Base-by-base conservation (phyloP, 495 filamentous ascomycete genomes). In the Wilcoxina mikolae region DNA sequence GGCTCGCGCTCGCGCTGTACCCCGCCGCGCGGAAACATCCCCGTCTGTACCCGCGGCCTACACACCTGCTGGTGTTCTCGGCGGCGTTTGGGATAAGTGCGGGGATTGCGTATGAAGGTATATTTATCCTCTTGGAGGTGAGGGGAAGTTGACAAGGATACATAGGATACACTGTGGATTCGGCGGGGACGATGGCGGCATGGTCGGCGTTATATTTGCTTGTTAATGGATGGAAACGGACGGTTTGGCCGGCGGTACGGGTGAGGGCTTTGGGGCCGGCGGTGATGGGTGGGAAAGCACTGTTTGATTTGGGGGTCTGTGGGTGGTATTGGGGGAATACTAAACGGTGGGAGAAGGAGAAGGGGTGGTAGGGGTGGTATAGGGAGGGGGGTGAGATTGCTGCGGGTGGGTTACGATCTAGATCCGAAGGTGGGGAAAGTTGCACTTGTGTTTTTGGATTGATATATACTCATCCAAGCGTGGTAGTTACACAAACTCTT, bases 131-230 rank as follows among this genome's bases (percentile, higher is more conserved):
- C 1, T 39, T 12, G 35, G 35, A 1, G 20, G 1, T 2, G 1
- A 12, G 4, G 4, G 35, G 35, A 18, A 39, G 35, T n/a, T 12
- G 35, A 5, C 4, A 18, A 18, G 4, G 35, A 39, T 39, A 18
- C 35, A 3, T 18, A 39, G 35, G 49, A 5, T 39, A 52, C 31
- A 38, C 29, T 3, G 49, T 78, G 50, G 91, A 95, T 60, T 78
- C 77, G 47, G 90, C 87, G 0, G 91, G 89, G 26, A 74, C 88
- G 49, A 84, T 79, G 11, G 87, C 84, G 17, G 87, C 90, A 2
- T 94, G 85, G 79, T 87, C 82, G 35, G 85, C 81, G 3, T 70
- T 94, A 20, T 98, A 96, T 67, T 71, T 88, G 15, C 68, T 95
- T 31, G 9, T 72, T 89, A 41, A 88, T 86, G 22, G 68, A 76